phyloP scores from a whole-genome alignment of 805 yeast genomes.

The Starmerella vitae region DNA sequence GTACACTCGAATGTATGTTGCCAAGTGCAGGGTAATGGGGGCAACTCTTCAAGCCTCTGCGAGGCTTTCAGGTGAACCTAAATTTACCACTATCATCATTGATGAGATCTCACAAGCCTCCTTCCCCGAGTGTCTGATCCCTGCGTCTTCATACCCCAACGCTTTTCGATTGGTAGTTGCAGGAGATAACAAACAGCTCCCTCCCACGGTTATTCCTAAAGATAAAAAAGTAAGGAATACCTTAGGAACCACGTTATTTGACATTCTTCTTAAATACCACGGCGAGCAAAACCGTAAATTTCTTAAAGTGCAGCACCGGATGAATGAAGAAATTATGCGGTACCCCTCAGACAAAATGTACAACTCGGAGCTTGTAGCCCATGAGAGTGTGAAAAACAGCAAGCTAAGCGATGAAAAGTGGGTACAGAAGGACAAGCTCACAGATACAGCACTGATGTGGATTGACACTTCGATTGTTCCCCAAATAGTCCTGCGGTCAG shows the following conservation, averaged over 20 bases:
- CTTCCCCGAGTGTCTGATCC: too few species aligned
- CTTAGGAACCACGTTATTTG: slow-evolving; percentile 63
- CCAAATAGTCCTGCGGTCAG: slow-evolving; percentile 1
- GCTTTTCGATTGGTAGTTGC: slow-evolving; percentile 66
- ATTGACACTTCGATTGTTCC: slow-evolving; percentile 60
- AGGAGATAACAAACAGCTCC: slow-evolving; percentile 84
- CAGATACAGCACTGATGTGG: slow-evolving; percentile 34
- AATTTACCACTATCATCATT: too few species aligned
- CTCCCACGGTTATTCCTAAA: slow-evolving; percentile 66
- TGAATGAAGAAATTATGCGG: slow-evolving; percentile 69
- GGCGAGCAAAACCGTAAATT: slow-evolving; percentile 41
- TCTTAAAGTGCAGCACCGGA: slow-evolving; percentile 70
- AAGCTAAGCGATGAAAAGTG: slow-evolving; percentile 43
- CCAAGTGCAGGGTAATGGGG: too few species aligned
- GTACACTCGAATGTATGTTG: too few species aligned
- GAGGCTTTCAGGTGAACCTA: too few species aligned
- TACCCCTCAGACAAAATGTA: slow-evolving; percentile 64
- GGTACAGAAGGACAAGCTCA: slow-evolving; percentile 22
- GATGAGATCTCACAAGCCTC: too few species aligned
- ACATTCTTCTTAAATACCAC: slow-evolving; percentile 45
- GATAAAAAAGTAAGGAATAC: slow-evolving; percentile 31
- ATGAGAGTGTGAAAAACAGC: slow-evolving; percentile 39
- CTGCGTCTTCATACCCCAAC: too few species aligned
- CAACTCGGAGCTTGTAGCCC: slow-evolving; percentile 49
- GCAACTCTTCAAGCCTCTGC: too few species aligned